Evolutionary conservation across 2,329 filamentous ascomycete species (phyloP).

Genomic region (Aspergillus texensis): DNA sequence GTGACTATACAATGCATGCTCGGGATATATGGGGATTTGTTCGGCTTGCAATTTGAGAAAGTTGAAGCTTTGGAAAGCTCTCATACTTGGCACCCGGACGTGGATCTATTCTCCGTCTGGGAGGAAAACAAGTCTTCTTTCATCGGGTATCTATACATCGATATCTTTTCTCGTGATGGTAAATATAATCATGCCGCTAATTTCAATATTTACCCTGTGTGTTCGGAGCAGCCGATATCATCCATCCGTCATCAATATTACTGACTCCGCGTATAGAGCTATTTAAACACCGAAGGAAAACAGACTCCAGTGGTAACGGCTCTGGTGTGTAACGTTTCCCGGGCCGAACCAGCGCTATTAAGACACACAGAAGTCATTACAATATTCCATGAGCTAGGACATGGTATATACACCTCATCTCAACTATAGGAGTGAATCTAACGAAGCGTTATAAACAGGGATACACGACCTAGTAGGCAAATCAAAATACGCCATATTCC

Average conservation of each 20-base stretch:
- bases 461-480: background rate
- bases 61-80: background rate
- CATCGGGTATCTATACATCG: background rate
- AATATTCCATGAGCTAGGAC: background rate
- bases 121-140: background rate
- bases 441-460: background rate
- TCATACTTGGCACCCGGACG: background rate
- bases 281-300: background rate
- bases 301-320: background rate
- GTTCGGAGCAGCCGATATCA: background rate
- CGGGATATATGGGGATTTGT: background rate
- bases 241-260: background rate
- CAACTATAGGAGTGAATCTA: background rate
- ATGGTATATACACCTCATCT: background rate
- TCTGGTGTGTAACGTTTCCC: background rate
- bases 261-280: background rate
- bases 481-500: background rate
- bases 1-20: background rate
- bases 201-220: background rate
- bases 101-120: background rate
- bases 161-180: background rate
- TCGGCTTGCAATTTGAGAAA: background rate
- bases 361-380: background rate
- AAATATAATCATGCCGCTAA: background rate
- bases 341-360: background rate